A percentile compares a stretch with the other conserved stretches of the same genome.
Conservation (phyloP, 2,329 filamentous ascomycete genomes). For the Aureobasidium namibiae region DNA sequence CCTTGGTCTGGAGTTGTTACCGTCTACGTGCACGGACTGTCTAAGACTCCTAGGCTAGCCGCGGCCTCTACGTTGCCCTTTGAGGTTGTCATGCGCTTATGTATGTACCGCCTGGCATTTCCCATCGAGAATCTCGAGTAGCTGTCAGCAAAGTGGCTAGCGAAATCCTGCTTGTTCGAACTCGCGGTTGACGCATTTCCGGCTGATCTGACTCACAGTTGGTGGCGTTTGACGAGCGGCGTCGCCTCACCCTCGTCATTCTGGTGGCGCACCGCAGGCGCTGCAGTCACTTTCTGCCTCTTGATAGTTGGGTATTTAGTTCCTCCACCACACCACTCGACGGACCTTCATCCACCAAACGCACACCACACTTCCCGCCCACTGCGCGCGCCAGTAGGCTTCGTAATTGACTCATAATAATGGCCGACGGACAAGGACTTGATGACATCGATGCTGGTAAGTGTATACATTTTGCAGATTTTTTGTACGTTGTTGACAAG, state of each 20-base stretch:
- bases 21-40: no score
- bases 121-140: neutral
- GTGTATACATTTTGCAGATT: constrained; percentile 1
- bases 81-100: neutral
- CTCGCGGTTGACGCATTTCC: neutral
- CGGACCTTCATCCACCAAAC: neutral
- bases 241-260: neutral
- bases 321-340: neutral
- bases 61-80: no score
- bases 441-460: constrained; percentile 2
- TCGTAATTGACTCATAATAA: neutral
- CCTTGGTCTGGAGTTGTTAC: no score
- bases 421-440: constrained; percentile 3
- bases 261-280: neutral
- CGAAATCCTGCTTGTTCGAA: neutral
- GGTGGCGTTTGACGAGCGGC: neutral
- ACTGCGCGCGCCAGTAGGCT: neutral
- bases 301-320: neutral
- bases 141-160: neutral
- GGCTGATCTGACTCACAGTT: neutral
- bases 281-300: neutral
- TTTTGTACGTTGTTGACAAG: constrained; percentile 2
- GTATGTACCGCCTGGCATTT: neutral
- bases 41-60: no score
- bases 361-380: neutral